These are phyloP conservation scores for Fusarium agapanthi DNA, from an alignment of 2,329 filamentous ascomycete genomes.

Conservation along the genomic window DNA sequence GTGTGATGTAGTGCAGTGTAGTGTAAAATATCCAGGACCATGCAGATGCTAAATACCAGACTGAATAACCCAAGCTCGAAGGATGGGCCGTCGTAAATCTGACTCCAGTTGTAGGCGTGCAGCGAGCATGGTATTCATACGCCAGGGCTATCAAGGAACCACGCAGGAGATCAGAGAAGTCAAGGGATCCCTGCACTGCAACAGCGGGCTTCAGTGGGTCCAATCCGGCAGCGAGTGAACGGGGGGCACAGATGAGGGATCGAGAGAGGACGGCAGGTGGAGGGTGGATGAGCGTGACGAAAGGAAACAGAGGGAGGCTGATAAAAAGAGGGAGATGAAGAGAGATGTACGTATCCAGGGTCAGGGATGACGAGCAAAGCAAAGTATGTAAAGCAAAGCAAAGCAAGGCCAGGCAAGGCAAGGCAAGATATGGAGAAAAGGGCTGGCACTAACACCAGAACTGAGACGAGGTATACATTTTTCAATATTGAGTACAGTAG, in stretches of 20 bases:
- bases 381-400: constrained; percentile 10
- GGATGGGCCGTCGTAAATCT: constrained; percentile 35
- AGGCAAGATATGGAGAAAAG: constrained; percentile 34
- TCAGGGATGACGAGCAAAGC: constrained; percentile 29
- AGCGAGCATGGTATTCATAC: constrained; percentile 32
- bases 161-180: constrained; percentile 38
- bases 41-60: constrained; percentile 35
- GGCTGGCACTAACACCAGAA: constrained; percentile 37
- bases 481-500: constrained; percentile 9
- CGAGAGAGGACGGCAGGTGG: constrained; percentile 9
- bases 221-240: constrained; percentile 29
- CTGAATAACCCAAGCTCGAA: constrained; percentile 5
- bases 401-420: constrained; percentile 11
- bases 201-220: constrained; percentile 40
- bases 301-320: constrained; percentile 17
- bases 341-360: constrained; percentile 25
- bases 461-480: constrained; percentile 23
- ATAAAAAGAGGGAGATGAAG: constrained; percentile 30
- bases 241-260: constrained; percentile 22
- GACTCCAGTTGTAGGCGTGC: constrained; percentile 39
- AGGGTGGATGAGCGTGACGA: constrained; percentile 14
- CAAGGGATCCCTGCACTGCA: constrained; percentile 36
- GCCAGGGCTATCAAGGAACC: constrained; percentile 36
- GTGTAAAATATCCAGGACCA: constrained; percentile 23
- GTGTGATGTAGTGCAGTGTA: constrained; percentile 3